A percentile compares a stretch with the other conserved stretches of the same genome.
These are phyloP conservation scores for Pelargonium citronellum DNA, from an alignment of 441 rosid species.

Conservation along the genomic window DNA sequence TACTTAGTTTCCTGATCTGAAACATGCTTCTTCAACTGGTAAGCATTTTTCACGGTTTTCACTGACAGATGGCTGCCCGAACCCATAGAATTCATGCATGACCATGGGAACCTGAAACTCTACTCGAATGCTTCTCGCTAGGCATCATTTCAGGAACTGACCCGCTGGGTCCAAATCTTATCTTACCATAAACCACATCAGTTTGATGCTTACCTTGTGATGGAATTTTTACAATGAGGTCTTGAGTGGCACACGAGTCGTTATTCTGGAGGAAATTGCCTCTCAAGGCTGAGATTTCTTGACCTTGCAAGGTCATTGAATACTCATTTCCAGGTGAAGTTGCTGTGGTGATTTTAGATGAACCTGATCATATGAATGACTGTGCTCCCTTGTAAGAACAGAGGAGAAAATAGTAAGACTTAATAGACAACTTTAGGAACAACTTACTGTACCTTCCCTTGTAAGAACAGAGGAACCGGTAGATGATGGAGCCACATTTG, in stretches of 20 bases:
- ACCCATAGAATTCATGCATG: conserved; percentile 43
- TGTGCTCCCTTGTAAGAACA: background rate
- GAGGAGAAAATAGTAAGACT: background rate
- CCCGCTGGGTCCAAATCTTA: background rate
- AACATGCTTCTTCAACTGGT: conserved; percentile 35
- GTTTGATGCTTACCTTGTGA: conserved; percentile 57
- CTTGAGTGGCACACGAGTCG: conserved; percentile 57
- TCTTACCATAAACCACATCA: conserved; percentile 35
- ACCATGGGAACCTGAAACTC: conserved; percentile 25
- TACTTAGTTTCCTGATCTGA: conserved; percentile 54
- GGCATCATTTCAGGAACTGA: conserved; percentile 8
- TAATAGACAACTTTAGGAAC: too few relatives aligned
- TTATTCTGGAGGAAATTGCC: conserved; percentile 52
- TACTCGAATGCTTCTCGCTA: conserved; percentile 8
- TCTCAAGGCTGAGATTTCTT: conserved; percentile 78
- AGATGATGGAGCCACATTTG: conserved; percentile 56
- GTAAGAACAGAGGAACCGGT: conserved; percentile 63
- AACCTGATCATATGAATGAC: conserved; percentile 35
- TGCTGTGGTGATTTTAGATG: conserved; percentile 55
- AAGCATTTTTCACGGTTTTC: conserved; percentile 32
- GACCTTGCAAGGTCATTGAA: conserved; percentile 98
- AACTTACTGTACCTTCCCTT: conserved; percentile 56
- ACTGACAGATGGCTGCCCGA: conserved; percentile 39
- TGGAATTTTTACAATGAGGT: conserved; percentile 52
- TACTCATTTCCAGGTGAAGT: conserved; percentile 58